Percentiles rank a stretch among this genome's conserved stretches.
Evolutionary conservation across 108 stramenopile species (phyloP).

Genomic region (Stephanodiscus minutulus): DNA sequence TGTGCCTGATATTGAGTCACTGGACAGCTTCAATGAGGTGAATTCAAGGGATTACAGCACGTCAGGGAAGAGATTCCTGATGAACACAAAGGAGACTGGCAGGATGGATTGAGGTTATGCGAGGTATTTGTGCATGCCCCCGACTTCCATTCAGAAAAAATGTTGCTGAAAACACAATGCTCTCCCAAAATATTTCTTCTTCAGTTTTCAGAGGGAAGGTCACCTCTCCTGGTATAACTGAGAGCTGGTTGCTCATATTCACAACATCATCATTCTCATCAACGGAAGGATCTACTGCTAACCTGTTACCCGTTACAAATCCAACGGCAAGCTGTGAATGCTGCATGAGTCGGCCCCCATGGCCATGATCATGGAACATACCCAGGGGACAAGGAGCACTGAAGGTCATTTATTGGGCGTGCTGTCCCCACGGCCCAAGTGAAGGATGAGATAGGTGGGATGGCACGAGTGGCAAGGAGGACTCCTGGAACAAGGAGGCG

Average conservation of each 20-base stretch:
- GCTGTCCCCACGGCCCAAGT: slow-evolving; percentile 52
- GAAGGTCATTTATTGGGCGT: slow-evolving; percentile 85
- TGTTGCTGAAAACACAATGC: no score
- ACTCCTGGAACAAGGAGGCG: slow-evolving; percentile 20
- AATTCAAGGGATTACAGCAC: slow-evolving; percentile 87
- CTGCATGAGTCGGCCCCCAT: slow-evolving; percentile 96
- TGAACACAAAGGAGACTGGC: slow-evolving; percentile 60
- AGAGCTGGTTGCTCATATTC: slow-evolving; percentile 97
- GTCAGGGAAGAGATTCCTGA: slow-evolving; percentile 67
- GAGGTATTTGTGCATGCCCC: not conserved
- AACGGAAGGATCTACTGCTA: slow-evolving; percentile 99
- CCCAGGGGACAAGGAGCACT: slow-evolving; percentile 94
- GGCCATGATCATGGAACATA: slow-evolving; percentile 98
- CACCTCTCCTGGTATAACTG: slow-evolving; percentile 89
- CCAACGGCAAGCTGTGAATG: slow-evolving; percentile 86
- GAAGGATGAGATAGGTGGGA: not conserved
- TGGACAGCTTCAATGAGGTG: slow-evolving; percentile 98
- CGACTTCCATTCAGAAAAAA: no score
- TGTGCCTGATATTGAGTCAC: slow-evolving; percentile 84
- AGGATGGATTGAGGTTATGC: slow-evolving; percentile 32
- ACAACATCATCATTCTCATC: slow-evolving; percentile 98
- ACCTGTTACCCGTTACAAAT: slow-evolving; percentile 86
- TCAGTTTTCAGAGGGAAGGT: slow-evolving; percentile 36
- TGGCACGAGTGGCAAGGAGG: not conserved
- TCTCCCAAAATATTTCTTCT: not conserved